A percentile compares a stretch with the other conserved stretches of the same genome.
Evolutionary conservation across 73 alveolate species (phyloP).

Genomic region (Durusdinium trenchii): DNA sequence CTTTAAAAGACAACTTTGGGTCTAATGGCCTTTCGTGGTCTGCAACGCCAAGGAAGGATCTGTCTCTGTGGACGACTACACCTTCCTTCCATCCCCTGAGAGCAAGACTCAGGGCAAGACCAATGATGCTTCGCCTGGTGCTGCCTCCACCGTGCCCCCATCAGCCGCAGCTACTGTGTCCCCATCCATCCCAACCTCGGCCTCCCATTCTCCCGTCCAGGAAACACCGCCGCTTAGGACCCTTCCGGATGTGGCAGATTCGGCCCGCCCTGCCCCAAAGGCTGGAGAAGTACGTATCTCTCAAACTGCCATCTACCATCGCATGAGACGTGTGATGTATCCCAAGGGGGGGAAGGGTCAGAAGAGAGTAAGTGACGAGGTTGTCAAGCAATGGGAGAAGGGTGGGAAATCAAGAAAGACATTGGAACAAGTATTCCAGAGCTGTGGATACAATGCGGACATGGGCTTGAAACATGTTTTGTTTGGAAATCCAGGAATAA

Average conservation of each 20-base stretch:
- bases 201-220: neutral
- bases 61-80: too few species aligned
- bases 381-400: constrained; percentile 15
- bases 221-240: neutral
- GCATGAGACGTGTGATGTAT: neutral
- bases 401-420: constrained; percentile 18
- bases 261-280: neutral
- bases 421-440: constrained; percentile 3
- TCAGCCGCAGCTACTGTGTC: neutral
- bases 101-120: too few species aligned
- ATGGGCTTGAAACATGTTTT: neutral
- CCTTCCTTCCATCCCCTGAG: too few species aligned
- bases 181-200: neutral
- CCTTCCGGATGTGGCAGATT: neutral
- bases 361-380: constrained; percentile 1
- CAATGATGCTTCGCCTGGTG: too few species aligned
- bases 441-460: neutral
- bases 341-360: neutral
- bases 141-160: too few species aligned
- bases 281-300: neutral
- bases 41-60: too few species aligned
- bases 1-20: too few species aligned
- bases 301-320: neutral
- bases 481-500: neutral
- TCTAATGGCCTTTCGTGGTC: too few species aligned